Conservation (phyloP, 2,329 filamentous ascomycete species). For the Phoma sp. region DNA sequence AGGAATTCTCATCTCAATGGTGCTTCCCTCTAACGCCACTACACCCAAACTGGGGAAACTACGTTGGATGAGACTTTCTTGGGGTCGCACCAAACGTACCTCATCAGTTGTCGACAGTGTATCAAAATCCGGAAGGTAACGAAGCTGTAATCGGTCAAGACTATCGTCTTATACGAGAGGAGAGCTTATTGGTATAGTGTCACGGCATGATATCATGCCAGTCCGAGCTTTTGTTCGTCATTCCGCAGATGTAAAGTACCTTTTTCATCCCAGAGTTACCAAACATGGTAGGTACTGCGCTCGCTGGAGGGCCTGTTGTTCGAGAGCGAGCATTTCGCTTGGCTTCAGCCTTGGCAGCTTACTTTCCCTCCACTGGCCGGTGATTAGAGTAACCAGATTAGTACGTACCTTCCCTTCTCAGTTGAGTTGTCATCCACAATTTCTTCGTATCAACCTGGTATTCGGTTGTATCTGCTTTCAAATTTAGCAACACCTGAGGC, state of each 20-base stretch:
- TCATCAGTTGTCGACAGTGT: too few species aligned
- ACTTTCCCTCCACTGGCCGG: not conserved
- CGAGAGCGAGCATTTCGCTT: not conserved
- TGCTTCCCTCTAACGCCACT: not conserved
- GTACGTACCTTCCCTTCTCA: conserved; percentile 9
- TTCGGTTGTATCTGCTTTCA: not conserved
- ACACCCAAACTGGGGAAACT: not conserved
- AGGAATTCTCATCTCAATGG: not conserved
- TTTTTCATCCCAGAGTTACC: not conserved
- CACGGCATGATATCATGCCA: too few species aligned
- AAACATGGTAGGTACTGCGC: conserved; percentile 2
- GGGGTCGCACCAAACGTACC: too few species aligned
- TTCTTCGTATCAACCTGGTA: not conserved
- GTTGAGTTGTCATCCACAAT: not conserved
- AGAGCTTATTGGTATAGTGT: too few species aligned
- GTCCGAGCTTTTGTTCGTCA: not conserved
- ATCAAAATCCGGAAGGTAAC: too few species aligned
- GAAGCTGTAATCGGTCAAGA: too few species aligned
- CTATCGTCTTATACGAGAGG: too few species aligned
- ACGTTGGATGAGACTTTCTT: too few species aligned
- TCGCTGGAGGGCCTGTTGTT: not conserved
- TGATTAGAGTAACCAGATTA: not conserved
- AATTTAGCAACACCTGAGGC: not conserved
- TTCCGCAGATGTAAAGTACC: not conserved
- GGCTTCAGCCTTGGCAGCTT: conserved; percentile 12